Evolutionary conservation across 108 stramenopile species (phyloP), one percentile per base, ranked within the genome.

Genomic region (Mediolabrus comicus): DNA sequence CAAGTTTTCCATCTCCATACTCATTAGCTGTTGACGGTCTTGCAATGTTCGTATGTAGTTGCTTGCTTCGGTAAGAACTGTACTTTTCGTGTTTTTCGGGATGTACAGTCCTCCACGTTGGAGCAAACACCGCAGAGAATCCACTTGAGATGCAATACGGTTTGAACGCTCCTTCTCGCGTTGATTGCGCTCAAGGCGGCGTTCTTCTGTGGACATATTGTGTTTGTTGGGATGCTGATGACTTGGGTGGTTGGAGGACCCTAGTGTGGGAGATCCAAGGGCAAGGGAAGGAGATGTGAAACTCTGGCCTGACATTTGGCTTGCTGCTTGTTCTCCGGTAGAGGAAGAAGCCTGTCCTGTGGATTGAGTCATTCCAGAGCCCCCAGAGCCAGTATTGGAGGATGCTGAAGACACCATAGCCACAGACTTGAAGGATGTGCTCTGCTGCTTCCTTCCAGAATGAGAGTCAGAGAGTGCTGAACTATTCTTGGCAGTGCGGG

Each of bases 91-190:
- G 22, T 74, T 74, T 26, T 79, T 79, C 19, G 78, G 78, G 11
- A 79, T 74, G 31, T 67, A 67, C 12, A 79, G 60, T 30, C 78
- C 78, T 25, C 78, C 78, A 59, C 65, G 52, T 60, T 67, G 67
- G 38, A 79, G 72, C 24, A 79, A 54, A 59, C 61, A 39, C 11
- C 78, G 72, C 22, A 79, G 67, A 32, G 65, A 32, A 53, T 72
- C 56, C 4, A 79, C 73, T 68, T 79, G 78, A 41, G 67, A 62
- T 11, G 78, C 72, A 13, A 79, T 79, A 38, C 58, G 53, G 34
- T 74, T 68, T 24, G 64, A 67, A 8, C 78, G 78, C 33, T 79
- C 78, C 57, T 79, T 79, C 59, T 79, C 78, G 1, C 78, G 66
- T 51, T 69, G 72, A 34, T 79, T 79, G 1, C 78, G 72, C 43